Conservation (phyloP, 352 stramenopile species). For the Stramenopiles sp. region DNA sequence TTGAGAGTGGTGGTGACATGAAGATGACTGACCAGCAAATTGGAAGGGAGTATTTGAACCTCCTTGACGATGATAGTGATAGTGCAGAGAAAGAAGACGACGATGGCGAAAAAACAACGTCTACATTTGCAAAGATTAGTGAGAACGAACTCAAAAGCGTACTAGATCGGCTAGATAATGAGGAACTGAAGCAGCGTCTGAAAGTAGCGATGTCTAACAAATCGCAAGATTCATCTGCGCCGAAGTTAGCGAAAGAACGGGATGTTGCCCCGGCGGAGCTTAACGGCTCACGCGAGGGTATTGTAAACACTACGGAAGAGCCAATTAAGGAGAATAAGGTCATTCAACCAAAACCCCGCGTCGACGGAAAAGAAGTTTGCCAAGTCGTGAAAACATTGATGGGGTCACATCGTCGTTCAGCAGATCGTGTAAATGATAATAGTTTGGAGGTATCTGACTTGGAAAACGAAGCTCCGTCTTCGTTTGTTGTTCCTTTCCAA, state of each 20-base stretch:
- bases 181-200: not conserved
- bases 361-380: not conserved
- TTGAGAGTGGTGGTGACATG: not conserved
- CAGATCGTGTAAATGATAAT: not conserved
- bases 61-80: too few relatives aligned
- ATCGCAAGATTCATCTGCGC: too few relatives aligned
- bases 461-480: not conserved
- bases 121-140: not conserved
- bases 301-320: too few relatives aligned
- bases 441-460: not conserved
- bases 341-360: not conserved
- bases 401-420: not conserved
- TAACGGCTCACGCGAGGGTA: too few relatives aligned
- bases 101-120: not conserved
- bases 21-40: not conserved
- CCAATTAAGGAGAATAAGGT: too few relatives aligned
- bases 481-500: conserved; percentile 9
- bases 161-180: not conserved
- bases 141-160: not conserved
- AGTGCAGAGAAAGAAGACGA: not conserved
- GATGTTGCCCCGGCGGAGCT: too few relatives aligned
- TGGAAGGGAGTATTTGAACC: not conserved
- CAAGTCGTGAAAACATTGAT: not conserved
- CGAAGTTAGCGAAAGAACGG: too few relatives aligned
- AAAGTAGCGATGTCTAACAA: not conserved